Evolutionary conservation across 192 early-diverging fungal genomes (phyloP), one percentile per base, ranked within the genome.

Genomic region (Podila verticillata): DNA sequence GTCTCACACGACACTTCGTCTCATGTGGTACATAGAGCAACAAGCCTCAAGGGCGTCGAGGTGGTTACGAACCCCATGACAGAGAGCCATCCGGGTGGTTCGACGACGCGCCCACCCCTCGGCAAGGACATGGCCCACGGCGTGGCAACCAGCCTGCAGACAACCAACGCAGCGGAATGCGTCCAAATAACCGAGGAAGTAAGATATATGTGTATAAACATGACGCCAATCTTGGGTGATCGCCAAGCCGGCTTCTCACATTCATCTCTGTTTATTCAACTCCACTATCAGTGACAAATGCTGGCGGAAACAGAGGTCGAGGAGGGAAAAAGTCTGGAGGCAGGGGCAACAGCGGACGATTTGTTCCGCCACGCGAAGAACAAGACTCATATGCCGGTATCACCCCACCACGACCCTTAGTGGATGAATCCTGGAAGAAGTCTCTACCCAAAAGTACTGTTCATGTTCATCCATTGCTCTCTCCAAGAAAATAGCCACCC

Each of bases 361-460:
- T 26, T 26, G 24, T 26, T 54, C 39, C 26, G 47, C 64, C 35
- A 32, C 22, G 15, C 0, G 39, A 44, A 60, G 60, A 64, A 12
- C 51, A 8, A 26, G 36, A 75, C 57, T 62, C 34, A 44, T 68
- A 64, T 47, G 31, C 32, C 9, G 30, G 20, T 30, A 32, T 68
- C 24, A 63, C 57, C 31, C 56, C 63, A 24, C 77, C 77, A 1
- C 48, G 7, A 7, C 70, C 77, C 5, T 22, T 68, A 3, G 3
- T 80, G 28, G 77, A 80, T 56, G 28, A 63, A 36, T 64, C 69
- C 0, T 80, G 77, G 77, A 80, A 72, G 48, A 20, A 32, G 1
- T 29, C 49, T 7, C 47, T 72, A 12, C 61, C 70, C 17, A 20
- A 4, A 72, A 66, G 77, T 72, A 72, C 22, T 1, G 22, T 2